These are phyloP conservation scores for Leptographium wingfieldii DNA, from an alignment of 2,329 filamentous ascomycete species.

Conservation along the genomic window DNA sequence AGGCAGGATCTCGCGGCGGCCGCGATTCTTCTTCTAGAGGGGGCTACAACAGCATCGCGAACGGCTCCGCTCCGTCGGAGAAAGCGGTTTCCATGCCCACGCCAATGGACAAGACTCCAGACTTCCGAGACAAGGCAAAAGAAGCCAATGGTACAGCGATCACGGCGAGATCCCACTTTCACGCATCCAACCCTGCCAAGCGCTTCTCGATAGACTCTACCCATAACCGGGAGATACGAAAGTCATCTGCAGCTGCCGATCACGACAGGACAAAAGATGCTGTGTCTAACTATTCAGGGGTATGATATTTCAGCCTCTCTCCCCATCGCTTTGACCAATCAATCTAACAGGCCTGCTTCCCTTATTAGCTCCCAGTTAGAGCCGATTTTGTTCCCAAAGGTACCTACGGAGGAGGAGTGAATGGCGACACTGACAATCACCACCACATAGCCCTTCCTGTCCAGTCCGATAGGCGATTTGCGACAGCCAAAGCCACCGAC, in stretches of 20 bases:
- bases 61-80: constrained; percentile 15
- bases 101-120: constrained; percentile 24
- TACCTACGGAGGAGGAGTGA: background rate
- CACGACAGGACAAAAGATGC: constrained; percentile 30
- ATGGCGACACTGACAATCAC: constrained; percentile 1
- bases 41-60: constrained; percentile 8
- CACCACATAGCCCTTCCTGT: background rate
- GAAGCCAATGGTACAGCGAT: constrained; percentile 19
- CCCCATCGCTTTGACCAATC: background rate
- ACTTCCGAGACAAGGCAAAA: constrained; percentile 21
- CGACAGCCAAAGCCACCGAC: background rate
- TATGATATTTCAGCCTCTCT: constrained; percentile 20
- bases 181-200: constrained; percentile 26
- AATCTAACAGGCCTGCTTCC: background rate
- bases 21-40: constrained; percentile 22
- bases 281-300: constrained; percentile 19
- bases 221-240: constrained; percentile 32
- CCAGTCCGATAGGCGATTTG: constrained; percentile 6
- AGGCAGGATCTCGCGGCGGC: constrained; percentile 34
- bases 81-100: constrained; percentile 8
- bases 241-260: constrained; percentile 21
- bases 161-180: constrained; percentile 23
- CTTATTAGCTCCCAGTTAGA: background rate
- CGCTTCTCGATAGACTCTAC: constrained; percentile 30
- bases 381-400: background rate